Evolutionary conservation across 1,284 basidiomycete genomes (phyloP), one percentile per base, ranked within the genome.

Genomic region (Malassezia yamatoensis): DNA sequence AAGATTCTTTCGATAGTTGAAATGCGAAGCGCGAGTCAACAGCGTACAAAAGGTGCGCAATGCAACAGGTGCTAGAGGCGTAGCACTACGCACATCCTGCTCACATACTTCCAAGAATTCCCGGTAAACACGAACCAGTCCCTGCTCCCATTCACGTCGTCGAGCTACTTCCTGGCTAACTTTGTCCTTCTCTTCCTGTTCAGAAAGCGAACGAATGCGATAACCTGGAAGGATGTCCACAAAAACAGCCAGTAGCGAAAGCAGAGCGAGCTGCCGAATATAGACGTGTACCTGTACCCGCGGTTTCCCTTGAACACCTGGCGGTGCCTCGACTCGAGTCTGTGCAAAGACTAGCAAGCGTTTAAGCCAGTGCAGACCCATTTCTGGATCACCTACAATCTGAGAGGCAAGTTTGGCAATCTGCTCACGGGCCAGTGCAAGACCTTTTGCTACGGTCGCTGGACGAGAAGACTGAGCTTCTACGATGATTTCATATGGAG

Each of bases 1-100:
- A 64, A 99, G 82, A 77, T 98, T 96, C 64, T 83, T 81, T 48
- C 88, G 83, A 77, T 94, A 99, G 79, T 99, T 99, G 82, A 99
- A 99, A 77, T 99, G 91, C 10, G 89, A 87, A 59, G 85, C 83
- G 63, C 88, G 83, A 18, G 81, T 80, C 11, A 91, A 79, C 42
- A 98, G 80, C 3, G 85, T 85, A 75, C 89, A 91, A 80, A 98
- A 85, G 74, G 85, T 88, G 70, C 83, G 84, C 46, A 98, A 78
- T 35, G 85, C 82, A 2, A 85, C 78, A 36, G 83, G 82, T 15
- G 82, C 80, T 13, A 96, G 78, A 41, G 85, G 83, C 49, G 81
- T 82, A n/a, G 33, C 24, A 18, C 43, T 34, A 70, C 80, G 67
- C 63, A 90, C 87, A 81, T 83, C 91, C 88, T 64, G 76, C 77